Evolutionary conservation across 305 asterid genomes (phyloP), one percentile per base, ranked within the genome.

Genomic region (Fraxinus nigra): DNA sequence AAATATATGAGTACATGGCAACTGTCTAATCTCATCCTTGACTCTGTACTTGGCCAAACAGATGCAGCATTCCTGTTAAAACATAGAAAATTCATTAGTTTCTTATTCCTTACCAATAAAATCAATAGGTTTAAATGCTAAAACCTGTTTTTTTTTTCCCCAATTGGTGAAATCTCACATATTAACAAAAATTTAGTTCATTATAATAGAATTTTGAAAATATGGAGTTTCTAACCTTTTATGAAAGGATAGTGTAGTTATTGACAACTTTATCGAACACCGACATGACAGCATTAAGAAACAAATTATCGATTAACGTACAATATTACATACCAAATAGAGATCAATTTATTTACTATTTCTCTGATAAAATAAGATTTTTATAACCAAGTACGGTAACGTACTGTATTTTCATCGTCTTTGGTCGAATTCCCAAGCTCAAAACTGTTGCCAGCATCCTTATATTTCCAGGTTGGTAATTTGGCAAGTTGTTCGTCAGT

Each of bases 61-160:
- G 48, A 94, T 95, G 72, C 98, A 95, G 51, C 98, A 95, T 80
- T 94, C 97, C 98, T 95, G 95, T 48, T 83, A 59, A 61, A 61
- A 61, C 32, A 22, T 2, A 61, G 70, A 61, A 61, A 61, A 20
- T 8, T 61, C 70, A 61, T 61, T 7, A 20, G 32, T 32, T 3
- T 30, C 28, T n/a, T 26, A 32, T 38, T 33, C 40, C 51, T 16
- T 26, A 11, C 73, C 80, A 70, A 72, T 54, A 5, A 56, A 6
- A 56, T 56, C 65, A 56, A 56, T 18, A 56, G 26, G 1, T 56
- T 56, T 56, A 18, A 18, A 56, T 18, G 4, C 65, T 56, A 46
- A 59, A 59, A 20, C 69, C 69, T 7, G 30, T n/a, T 0, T 59
- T 11, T 59, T 7, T 20, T 20, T 59, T 1, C 28, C 28, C 4